A percentile compares a stretch with the other conserved stretches of the same genome.
These are phyloP conservation scores for Claviceps sp. DNA, from an alignment of 2,329 filamentous ascomycete species.

Conservation along the genomic window DNA sequence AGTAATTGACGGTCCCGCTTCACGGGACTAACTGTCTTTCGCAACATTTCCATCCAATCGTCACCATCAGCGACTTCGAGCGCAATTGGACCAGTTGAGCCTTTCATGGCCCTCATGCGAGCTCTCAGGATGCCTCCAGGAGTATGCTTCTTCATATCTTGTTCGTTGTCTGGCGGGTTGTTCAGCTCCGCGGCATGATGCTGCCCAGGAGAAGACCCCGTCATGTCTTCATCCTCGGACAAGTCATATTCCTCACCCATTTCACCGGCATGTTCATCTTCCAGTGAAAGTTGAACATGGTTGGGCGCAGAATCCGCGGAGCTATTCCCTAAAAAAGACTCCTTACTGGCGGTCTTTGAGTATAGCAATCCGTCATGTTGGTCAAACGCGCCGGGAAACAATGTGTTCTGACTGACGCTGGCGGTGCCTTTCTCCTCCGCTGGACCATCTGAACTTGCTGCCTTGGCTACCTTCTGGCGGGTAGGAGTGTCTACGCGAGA, in stretches of 20 bases:
- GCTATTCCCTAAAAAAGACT: constrained; percentile 90
- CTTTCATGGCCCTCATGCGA: constrained; percentile 49
- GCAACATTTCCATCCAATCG: constrained; percentile 88
- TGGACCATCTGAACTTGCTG: constrained; percentile 10
- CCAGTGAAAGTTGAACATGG: constrained; percentile 43
- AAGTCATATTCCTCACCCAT: constrained; percentile 67
- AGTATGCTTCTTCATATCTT: constrained; percentile 31
- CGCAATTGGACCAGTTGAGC: constrained; percentile 42
- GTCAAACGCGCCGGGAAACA: constrained; percentile 72
- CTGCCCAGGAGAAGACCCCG: constrained; percentile 61
- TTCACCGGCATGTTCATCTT: constrained; percentile 41
- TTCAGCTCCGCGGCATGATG: constrained; percentile 65
- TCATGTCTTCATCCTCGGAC: constrained; percentile 58
- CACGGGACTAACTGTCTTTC: constrained; percentile 83
- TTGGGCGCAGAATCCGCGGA: constrained; percentile 68
- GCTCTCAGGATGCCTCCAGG: constrained; percentile 51
- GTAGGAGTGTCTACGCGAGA: background rate
- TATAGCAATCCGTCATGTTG: constrained; percentile 40
- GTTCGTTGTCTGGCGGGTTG: constrained; percentile 39
- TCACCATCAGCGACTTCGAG: constrained; percentile 55
- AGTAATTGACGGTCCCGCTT: constrained; percentile 78
- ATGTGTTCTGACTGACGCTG: constrained; percentile 35
- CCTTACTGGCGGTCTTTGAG: constrained; percentile 39
- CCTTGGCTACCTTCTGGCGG: constrained; percentile 13
- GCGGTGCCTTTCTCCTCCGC: constrained; percentile 42